A percentile compares a stretch with the other conserved stretches of the same genome.
These are phyloP conservation scores for Magnolia officinalis DNA, from an alignment of 164 flowering plant species.

Conservation along the genomic window DNA sequence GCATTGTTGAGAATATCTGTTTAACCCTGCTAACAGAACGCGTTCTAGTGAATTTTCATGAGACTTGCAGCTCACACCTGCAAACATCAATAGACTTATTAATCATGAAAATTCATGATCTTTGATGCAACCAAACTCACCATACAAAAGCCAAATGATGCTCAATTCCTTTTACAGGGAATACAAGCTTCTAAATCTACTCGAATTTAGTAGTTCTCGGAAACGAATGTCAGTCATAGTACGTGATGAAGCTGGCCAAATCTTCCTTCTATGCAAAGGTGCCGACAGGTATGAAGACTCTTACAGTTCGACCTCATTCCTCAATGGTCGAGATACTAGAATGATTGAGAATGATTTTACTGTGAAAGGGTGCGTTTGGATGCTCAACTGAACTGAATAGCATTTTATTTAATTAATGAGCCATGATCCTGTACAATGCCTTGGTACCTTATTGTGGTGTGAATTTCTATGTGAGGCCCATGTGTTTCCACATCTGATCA, in stretches of 20 bases:
- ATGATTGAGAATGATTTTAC: no score
- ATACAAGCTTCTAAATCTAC: constrained; percentile 50
- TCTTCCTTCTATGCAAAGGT: constrained; percentile 70
- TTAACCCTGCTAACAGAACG: neutral
- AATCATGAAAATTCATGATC: no score
- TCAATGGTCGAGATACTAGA: neutral
- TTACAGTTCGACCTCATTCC: neutral
- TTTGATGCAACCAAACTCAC: no score
- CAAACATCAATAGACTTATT: neutral
- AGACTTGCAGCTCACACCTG: neutral
- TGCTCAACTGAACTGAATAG: neutral
- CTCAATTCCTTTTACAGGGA: constrained; percentile 34
- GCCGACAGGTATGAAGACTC: constrained; percentile 51
- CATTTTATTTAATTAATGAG: neutral
- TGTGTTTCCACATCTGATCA: neutral
- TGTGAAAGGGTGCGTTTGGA: neutral
- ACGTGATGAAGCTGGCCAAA: constrained; percentile 42
- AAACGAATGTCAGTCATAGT: constrained; percentile 77
- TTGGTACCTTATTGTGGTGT: neutral
- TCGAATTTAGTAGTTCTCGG: constrained; percentile 58
- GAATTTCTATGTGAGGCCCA: neutral
- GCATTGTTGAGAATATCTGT: no score
- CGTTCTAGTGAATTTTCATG: neutral
- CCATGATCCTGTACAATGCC: neutral
- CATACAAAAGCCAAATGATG: neutral